These are phyloP conservation scores for Paraconiothyrium brasiliense DNA, from an alignment of 2,329 filamentous ascomycete genomes.

Conservation along the genomic window DNA sequence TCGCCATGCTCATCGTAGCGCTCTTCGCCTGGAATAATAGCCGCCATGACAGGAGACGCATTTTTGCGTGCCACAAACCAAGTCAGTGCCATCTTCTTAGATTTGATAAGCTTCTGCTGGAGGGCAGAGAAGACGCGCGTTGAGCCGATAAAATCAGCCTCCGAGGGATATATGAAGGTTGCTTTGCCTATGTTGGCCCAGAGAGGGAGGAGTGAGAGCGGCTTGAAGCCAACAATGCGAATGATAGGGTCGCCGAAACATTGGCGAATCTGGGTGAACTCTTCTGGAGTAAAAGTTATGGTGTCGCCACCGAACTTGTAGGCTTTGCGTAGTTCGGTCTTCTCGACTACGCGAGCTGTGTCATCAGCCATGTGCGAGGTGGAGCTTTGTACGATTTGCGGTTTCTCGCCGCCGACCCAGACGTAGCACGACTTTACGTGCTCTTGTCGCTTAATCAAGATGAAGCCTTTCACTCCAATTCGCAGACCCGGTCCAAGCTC, in stretches of 20 bases:
- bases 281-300: conserved; percentile 84
- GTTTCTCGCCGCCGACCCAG: conserved; percentile 84
- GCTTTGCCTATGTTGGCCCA: conserved; percentile 90
- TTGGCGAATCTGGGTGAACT: conserved; percentile 78
- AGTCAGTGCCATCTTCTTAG: conserved; percentile 82
- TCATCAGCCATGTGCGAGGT: conserved; percentile 82
- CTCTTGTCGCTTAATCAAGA: conserved; percentile 83
- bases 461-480: conserved; percentile 94
- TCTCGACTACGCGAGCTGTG: conserved; percentile 78
- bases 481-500: conserved; percentile 85
- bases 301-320: conserved; percentile 96
- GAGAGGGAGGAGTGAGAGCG: conserved; percentile 74
- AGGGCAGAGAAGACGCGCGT: conserved; percentile 92
- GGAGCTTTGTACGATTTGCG: conserved; percentile 79
- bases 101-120: conserved; percentile 83
- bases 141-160: conserved; percentile 88
- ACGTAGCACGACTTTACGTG: conserved; percentile 86
- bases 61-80: conserved; percentile 91
- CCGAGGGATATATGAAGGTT: conserved; percentile 92
- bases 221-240: conserved; percentile 93
- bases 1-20: conserved; percentile 70
- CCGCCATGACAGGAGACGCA: conserved; percentile 79
- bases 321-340: conserved; percentile 84
- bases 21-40: conserved; percentile 79
- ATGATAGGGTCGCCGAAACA: conserved; percentile 82